Conservation (phyloP, 1,284 basidiomycete genomes). For the Schizophyllum commune region DNA sequence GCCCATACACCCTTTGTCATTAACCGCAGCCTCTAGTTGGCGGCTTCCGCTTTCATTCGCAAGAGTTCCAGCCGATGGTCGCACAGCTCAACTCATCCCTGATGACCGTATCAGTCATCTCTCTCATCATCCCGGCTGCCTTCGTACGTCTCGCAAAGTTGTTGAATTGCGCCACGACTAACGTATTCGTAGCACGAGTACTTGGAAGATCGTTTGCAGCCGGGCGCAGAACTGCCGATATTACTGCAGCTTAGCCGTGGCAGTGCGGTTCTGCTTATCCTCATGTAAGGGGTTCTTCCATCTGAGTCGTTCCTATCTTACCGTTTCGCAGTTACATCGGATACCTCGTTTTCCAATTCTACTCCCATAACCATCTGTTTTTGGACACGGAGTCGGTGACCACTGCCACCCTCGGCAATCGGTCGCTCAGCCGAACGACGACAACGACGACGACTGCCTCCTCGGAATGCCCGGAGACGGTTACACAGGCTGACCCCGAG, state of each 20-base stretch:
- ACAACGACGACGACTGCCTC: conserved; percentile 16
- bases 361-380: conserved; percentile 55
- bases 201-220: conserved; percentile 26
- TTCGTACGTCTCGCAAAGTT: too few relatives aligned
- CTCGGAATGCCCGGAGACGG: not conserved
- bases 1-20: not conserved
- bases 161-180: too few relatives aligned
- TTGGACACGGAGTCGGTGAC: conserved; percentile 26
- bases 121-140: conserved; percentile 54
- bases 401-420: conserved; percentile 14
- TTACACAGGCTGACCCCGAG: too few relatives aligned
- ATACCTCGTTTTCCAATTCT: conserved; percentile 48
- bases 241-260: conserved; percentile 37
- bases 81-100: conserved; percentile 61
- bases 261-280: conserved; percentile 45
- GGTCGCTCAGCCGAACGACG: conserved; percentile 16
- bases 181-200: conserved; percentile 36
- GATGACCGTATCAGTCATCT: conserved; percentile 49
- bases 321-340: conserved; percentile 10
- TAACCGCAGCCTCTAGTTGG: conserved; percentile 28
- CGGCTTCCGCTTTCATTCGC: conserved; percentile 55
- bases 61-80: conserved; percentile 53
- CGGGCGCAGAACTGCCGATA: conserved; percentile 29
- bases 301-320: not conserved
- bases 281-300: conserved; percentile 35